Base-by-base conservation (phyloP, 2,329 filamentous ascomycete species). In the Colletotrichum godetiae region DNA sequence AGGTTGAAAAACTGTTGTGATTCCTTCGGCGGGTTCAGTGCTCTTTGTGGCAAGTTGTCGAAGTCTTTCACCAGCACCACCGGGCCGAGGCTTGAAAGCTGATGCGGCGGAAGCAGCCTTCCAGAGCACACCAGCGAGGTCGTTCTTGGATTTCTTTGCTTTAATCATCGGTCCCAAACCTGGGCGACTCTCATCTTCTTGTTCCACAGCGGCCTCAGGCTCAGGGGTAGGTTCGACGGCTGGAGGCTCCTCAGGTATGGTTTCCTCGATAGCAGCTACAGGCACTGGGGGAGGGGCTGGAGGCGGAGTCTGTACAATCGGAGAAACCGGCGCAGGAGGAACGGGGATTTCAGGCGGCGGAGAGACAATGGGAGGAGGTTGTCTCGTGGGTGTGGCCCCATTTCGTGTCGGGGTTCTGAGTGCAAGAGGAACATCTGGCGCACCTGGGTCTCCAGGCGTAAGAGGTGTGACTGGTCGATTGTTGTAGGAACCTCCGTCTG, bases 131-230 rank as follows among this genome's bases (percentile, higher is more conserved):
- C 90, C 92, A 24, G 94, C 94, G 77, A 97, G 87, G 69, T 97
- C 92, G n/a, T 87, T 88, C 75, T 89, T 91, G 1, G 91, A 92
- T 74, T 89, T 90, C 79, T 94, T 94, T 75, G 92, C 91, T 82
- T 94, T 96, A 78, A 98, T 93, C 95, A 98, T 98, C 2, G 95
- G 94, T 0, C 95, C 95, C 7, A 97, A 88, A 1, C 95, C 95
- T 22, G 95, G 94, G n/a, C 94, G 84, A 7, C 74, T 78, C 2
- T 88, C 86, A 65, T 87, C 85, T 2, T 76, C 66, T 46, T 78
- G 74, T 6, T 80, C 80, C 6, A 76, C 68, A 0, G 81, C 78
- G 5, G 81, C 78, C 15, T 78, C 79, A 2, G 79, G 64, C 19
- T 71, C 74, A 5, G 73, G 53, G 11, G 59, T 70, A 13, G 73